Evolutionary conservation across 352 stramenopile species (phyloP), one percentile per base, ranked within the genome.

Genomic region (Phytopythium kandeliae): DNA sequence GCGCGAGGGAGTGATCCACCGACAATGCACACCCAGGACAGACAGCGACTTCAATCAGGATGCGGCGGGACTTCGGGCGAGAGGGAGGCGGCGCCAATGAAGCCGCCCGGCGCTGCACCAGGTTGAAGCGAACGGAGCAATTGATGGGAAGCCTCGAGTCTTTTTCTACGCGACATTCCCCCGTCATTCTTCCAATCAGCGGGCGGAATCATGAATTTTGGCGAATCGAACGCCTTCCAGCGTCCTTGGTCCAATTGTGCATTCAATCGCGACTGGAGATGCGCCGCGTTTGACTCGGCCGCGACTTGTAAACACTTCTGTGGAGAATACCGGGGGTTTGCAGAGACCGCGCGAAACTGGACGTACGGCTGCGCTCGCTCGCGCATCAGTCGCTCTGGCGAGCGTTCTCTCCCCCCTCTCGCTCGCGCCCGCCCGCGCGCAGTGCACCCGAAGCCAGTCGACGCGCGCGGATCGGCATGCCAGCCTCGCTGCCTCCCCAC

Each of bases 51-150:
- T 59, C 53, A 64, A 67, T 44, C 63, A 55, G 51, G 52, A 54
- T 58, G 51, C 31, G 13, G n/a, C n/a, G n/a, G n/a, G n/a, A n/a
- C n/a, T n/a, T n/a, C n/a, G n/a, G n/a, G n/a, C n/a, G n/a, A n/a
- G n/a, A n/a, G n/a, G n/a, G n/a, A n/a, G n/a, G n/a, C n/a, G n/a
- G n/a, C n/a, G n/a, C n/a, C n/a, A n/a, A n/a, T n/a, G 47, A 13
- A 8, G 13, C 16, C 38, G 55, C 0, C 51, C 49, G 33, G 55
- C 41, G 63, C 30, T 74, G 66, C 25, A n/a, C 43, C 42, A 63
- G 54, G 58, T 79, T 79, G 69, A 79, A 79, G 69, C 55, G 59
- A 51, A 51, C 19, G n/a, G 16, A 16, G 28, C 9, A 51, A 51
- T 51, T 22, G 45, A 38, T 52, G 46, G 46, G 31, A 50, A 50